A percentile compares a stretch with the other conserved stretches of the same genome.
phyloP scores from a whole-genome alignment of 108 stramenopile species.

The Conticribra weissflogii region DNA sequence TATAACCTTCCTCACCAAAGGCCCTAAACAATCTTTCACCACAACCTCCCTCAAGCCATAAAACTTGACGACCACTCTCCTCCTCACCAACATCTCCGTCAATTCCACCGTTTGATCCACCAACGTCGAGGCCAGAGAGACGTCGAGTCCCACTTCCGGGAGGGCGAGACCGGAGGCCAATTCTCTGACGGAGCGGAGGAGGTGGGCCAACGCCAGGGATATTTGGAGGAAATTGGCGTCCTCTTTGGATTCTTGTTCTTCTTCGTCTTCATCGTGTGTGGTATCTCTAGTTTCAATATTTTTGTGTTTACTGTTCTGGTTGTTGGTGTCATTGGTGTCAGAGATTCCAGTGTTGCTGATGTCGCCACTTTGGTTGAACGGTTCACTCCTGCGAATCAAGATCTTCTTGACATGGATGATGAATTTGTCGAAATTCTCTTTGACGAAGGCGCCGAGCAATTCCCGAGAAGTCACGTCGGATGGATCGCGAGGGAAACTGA shows the following conservation, averaged over 20 bases:
- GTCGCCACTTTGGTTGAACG: too few relatives aligned
- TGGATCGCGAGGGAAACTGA: constrained; percentile 50
- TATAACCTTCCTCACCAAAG: constrained; percentile 54
- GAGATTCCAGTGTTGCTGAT: too few relatives aligned
- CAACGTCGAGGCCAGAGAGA: constrained; percentile 60
- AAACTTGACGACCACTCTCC: constrained; percentile 77
- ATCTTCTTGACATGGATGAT: constrained; percentile 60
- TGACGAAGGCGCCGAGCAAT: constrained; percentile 60
- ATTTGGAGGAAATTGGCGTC: constrained; percentile 64
- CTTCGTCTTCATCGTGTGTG: constrained; percentile 18
- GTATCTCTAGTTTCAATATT: too few relatives aligned
- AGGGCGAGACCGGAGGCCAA: constrained; percentile 74
- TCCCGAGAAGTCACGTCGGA: constrained; percentile 17
- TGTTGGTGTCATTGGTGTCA: background rate
- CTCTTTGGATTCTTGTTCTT: constrained; percentile 56
- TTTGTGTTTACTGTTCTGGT: constrained; percentile 20
- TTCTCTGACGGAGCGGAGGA: constrained; percentile 72
- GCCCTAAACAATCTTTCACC: constrained; percentile 68
- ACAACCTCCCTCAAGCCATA: constrained; percentile 54
- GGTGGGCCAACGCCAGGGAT: constrained; percentile 56
- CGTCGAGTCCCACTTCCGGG: constrained; percentile 70
- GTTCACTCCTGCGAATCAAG: constrained; percentile 50
- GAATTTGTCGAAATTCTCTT: constrained; percentile 65
- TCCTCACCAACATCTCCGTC: constrained; percentile 71
- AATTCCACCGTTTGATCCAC: constrained; percentile 75